phyloP scores from a whole-genome alignment of 768 basidiomycete genomes.

The Hericium coralloides region DNA sequence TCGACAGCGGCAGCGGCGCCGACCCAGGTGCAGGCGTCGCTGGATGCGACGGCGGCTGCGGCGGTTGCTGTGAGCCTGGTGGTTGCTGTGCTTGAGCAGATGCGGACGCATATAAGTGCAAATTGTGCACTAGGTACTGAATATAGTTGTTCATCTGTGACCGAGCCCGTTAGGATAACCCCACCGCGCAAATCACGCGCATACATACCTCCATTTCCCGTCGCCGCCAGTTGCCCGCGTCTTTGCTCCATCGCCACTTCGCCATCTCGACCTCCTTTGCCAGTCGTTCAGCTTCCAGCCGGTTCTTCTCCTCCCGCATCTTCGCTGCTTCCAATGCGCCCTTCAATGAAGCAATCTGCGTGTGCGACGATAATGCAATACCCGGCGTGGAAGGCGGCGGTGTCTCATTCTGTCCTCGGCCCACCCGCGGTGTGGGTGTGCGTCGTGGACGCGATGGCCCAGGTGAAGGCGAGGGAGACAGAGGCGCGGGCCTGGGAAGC shows the following conservation, averaged over 20 bases:
- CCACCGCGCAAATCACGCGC: not conserved
- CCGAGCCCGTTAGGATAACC: not conserved
- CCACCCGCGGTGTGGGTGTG: not conserved
- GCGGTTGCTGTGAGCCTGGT: not conserved
- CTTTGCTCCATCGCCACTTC: slow-evolving; percentile 2
- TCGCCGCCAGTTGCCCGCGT: not conserved
- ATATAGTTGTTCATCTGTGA: slow-evolving; percentile 2
- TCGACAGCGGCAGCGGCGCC: not conserved
- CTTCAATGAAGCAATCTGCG: slow-evolving; percentile 9
- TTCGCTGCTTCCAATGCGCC: slow-evolving; percentile 13
- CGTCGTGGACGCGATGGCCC: not conserved
- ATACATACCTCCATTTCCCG: slow-evolving; percentile 4
- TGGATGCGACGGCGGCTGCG: not conserved
- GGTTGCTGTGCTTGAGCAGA: not conserved
- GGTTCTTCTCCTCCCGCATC: slow-evolving; percentile 11
- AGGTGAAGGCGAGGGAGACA: not conserved
- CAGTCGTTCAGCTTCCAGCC: slow-evolving; percentile 6
- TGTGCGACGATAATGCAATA: not conserved
- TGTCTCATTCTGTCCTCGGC: not conserved
- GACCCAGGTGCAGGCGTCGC: not conserved
- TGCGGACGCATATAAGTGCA: not conserved
- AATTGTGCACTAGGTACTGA: slow-evolving; percentile 1
- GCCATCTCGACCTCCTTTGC: slow-evolving; percentile 4
- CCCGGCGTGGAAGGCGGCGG: not conserved
- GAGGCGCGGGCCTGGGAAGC: not conserved